phyloP scores from a whole-genome alignment of 2,329 filamentous ascomycete genomes.

The Gnomoniopsis smithogilvyi region DNA sequence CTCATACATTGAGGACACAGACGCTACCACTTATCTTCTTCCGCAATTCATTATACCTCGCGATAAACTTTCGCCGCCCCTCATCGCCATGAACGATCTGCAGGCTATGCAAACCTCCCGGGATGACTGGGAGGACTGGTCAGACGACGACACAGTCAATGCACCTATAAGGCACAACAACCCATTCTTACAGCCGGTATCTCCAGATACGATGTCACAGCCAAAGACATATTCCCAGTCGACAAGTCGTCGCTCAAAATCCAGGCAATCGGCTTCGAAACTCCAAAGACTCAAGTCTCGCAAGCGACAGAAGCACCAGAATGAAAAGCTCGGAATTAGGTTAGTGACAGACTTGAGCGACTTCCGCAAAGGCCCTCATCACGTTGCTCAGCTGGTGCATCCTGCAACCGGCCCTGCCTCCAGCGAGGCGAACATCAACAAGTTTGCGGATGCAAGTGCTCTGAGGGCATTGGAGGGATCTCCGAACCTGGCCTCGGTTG shows the following conservation, averaged over 20 bases:
- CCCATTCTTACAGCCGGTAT: slow-evolving; percentile 13
- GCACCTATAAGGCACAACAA: slow-evolving; percentile 35
- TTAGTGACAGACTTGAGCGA: slow-evolving; percentile 67
- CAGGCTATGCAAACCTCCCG: slow-evolving; percentile 12
- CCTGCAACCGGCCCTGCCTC: slow-evolving; percentile 12
- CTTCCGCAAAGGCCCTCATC: slow-evolving; percentile 41
- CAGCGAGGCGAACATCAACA: slow-evolving; percentile 24
- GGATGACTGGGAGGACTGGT: slow-evolving; percentile 54
- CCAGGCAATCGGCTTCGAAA: slow-evolving; percentile 35
- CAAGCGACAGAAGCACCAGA: slow-evolving; percentile 58
- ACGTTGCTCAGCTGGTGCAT: slow-evolving; percentile 29
- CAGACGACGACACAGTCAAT: slow-evolving; percentile 42
- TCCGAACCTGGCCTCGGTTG: slow-evolving; percentile 50
- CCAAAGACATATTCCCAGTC: slow-evolving; percentile 1
- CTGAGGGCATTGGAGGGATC: slow-evolving; percentile 58
- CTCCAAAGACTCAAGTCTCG: slow-evolving; percentile 53
- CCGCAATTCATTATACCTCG: background rate
- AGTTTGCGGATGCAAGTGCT: slow-evolving; percentile 58
- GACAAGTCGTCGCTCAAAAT: slow-evolving; percentile 27
- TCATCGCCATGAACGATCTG: slow-evolving; percentile 14
- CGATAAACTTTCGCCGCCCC: slow-evolving; percentile 7
- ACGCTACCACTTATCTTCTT: background rate
- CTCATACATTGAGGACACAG: background rate
- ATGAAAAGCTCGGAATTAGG: slow-evolving; percentile 61
- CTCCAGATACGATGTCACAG: background rate